These are phyloP conservation scores for Alternaria infectoria DNA, from an alignment of 2,329 filamentous ascomycete species.

Conservation along the genomic window DNA sequence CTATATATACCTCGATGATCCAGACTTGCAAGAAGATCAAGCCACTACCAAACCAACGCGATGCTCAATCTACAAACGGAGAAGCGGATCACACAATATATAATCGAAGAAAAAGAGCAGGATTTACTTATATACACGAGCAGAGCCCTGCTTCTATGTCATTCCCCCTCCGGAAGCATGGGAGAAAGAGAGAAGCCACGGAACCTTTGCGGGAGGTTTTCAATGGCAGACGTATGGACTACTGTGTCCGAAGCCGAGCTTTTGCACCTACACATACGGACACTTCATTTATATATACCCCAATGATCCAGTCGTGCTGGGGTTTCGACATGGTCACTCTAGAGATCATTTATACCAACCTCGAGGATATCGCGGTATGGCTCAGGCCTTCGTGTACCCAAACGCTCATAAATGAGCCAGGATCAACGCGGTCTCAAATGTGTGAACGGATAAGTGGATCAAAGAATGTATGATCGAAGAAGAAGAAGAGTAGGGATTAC, in stretches of 20 bases:
- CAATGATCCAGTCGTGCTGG: not conserved
- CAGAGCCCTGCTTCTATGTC: not conserved
- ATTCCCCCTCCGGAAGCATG: not conserved
- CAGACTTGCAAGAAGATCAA: too few species aligned
- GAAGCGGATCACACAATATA: not conserved
- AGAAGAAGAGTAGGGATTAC: not conserved
- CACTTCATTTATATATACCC: not conserved
- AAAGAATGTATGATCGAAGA: not conserved
- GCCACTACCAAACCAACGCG: too few species aligned
- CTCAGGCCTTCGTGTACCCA: not conserved
- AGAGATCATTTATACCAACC: not conserved
- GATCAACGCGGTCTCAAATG: not conserved
- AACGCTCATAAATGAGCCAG: not conserved
- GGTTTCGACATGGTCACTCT: not conserved
- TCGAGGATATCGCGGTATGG: not conserved
- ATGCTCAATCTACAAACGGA: not conserved
- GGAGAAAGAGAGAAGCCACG: not conserved
- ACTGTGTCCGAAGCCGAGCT: not conserved
- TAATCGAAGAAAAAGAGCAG: not conserved
- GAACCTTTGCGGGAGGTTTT: not conserved
- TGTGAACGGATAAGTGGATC: not conserved
- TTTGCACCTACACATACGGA: not conserved
- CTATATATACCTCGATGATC: too few species aligned
- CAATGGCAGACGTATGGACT: not conserved
- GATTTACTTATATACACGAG: not conserved